Evolutionary conservation across 2,329 filamentous ascomycete species (phyloP).

Genomic region (Fusarium virguliforme): DNA sequence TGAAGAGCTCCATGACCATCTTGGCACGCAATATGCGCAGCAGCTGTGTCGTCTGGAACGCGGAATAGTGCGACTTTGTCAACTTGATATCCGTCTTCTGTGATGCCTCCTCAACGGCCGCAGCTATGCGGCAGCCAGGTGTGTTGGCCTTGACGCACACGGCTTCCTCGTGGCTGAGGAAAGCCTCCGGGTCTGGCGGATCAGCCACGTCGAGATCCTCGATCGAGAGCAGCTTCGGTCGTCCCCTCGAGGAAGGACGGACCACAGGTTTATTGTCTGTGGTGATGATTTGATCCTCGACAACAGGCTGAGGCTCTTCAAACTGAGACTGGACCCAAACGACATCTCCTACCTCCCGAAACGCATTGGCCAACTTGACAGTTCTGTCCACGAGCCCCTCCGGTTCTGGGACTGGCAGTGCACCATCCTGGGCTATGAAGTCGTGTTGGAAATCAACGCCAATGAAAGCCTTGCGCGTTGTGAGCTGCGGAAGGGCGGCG

Average conservation of each 20-base stretch:
- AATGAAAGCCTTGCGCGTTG: constrained; percentile 79
- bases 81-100: constrained; percentile 68
- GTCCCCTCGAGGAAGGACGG: constrained; percentile 29
- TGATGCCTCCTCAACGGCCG: constrained; percentile 60
- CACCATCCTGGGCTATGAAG: constrained; percentile 80
- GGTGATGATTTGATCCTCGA: constrained; percentile 68
- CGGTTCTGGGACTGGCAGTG: constrained; percentile 76
- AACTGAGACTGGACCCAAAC: constrained; percentile 90
- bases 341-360: constrained; percentile 80
- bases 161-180: constrained; percentile 62
- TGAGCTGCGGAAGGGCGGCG: constrained; percentile 69
- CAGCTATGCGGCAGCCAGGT: constrained; percentile 63
- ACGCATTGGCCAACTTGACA: constrained; percentile 76
- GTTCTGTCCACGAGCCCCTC: constrained; percentile 78
- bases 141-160: constrained; percentile 64
- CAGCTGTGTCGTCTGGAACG: constrained; percentile 82
- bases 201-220: constrained; percentile 28
- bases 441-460: constrained; percentile 93
- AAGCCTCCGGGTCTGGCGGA: constrained; percentile 61
- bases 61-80: constrained; percentile 88
- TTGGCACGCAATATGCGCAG: constrained; percentile 85
- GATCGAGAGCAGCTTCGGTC: constrained; percentile 33
- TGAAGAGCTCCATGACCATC: constrained; percentile 89
- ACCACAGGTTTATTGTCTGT: constrained; percentile 54
- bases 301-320: constrained; percentile 71